phyloP scores from a whole-genome alignment of 1,284 basidiomycete species.

The Trichosporon ovoides region DNA sequence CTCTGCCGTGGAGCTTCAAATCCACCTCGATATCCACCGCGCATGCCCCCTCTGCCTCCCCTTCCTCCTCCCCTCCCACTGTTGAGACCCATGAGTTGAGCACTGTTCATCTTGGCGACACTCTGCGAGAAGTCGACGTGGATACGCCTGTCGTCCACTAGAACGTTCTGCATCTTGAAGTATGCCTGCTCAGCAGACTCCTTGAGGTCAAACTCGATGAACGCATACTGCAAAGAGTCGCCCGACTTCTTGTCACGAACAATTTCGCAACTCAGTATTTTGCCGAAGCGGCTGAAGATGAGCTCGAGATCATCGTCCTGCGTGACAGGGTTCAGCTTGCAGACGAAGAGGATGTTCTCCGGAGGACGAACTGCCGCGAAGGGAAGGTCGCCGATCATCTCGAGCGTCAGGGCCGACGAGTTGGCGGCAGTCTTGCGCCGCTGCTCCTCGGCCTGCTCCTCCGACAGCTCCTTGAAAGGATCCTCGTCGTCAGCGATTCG shows the following conservation, averaged over 20 bases:
- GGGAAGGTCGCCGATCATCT: constrained; percentile 98
- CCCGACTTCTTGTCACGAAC: constrained; percentile 93
- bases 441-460: constrained; percentile 73
- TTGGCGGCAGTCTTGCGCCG: constrained; percentile 78
- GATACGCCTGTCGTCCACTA: constrained; percentile 97
- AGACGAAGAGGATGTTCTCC: constrained; percentile 97
- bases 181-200: constrained; percentile 96
- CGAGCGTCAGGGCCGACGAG: constrained; percentile 89
- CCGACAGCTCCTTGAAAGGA: constrained; percentile 57
- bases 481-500: constrained; percentile 91
- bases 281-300: constrained; percentile 93
- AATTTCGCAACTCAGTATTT: constrained; percentile 94
- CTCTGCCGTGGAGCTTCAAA: constrained; percentile 18
- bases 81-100: constrained; percentile 36
- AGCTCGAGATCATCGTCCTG: constrained; percentile 93
- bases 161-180: constrained; percentile 99
- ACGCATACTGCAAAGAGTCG: constrained; percentile 95
- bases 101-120: constrained; percentile 59
- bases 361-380: constrained; percentile 97
- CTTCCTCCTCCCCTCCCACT: constrained; percentile 33
- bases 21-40: constrained; percentile 20
- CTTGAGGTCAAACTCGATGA: constrained; percentile 93
- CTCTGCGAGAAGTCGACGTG: constrained; percentile 99
- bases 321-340: constrained; percentile 95
- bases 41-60: constrained; percentile 26